Conservation (phyloP, 108 stramenopile species). For the Pseudonitzschia multiseries region DNA sequence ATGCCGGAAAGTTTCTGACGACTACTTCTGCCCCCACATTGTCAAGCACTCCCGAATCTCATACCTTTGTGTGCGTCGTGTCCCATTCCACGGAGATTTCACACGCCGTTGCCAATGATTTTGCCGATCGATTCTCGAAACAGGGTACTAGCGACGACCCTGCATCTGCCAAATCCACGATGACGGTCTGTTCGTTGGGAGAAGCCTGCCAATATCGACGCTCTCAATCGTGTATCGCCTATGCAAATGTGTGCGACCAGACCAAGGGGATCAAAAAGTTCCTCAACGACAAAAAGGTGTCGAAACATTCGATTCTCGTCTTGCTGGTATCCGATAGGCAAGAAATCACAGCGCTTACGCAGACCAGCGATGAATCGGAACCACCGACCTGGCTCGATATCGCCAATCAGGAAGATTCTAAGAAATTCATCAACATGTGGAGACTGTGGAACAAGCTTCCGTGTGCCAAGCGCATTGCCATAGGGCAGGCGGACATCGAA, state of each 20-base stretch:
- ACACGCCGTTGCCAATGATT: constrained; percentile 26
- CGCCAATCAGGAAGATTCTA: background rate
- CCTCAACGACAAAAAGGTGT: background rate
- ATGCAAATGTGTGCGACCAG: constrained; percentile 4
- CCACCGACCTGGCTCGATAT: constrained; percentile 10
- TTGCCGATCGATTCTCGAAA: constrained; percentile 35
- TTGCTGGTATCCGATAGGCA: constrained; percentile 37
- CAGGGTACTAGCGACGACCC: background rate
- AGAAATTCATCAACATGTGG: constrained; percentile 4
- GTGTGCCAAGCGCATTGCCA: background rate
- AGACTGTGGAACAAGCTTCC: constrained; percentile 31
- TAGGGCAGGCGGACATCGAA: background rate
- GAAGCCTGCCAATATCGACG: background rate
- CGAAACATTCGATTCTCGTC: constrained; percentile 29
- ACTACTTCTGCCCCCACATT: constrained; percentile 4
- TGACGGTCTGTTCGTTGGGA: constrained; percentile 1
- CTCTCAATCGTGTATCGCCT: constrained; percentile 2
- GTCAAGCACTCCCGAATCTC: constrained; percentile 18
- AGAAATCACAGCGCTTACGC: constrained; percentile 24
- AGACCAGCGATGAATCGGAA: background rate
- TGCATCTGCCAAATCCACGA: background rate
- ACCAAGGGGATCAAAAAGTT: constrained; percentile 13
- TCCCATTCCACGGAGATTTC: constrained; percentile 35
- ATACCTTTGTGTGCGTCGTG: constrained; percentile 49
- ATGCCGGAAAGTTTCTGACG: constrained; percentile 25